Evolutionary conservation across 345 rosid genomes (phyloP).

Genomic region (Brassica incana): DNA sequence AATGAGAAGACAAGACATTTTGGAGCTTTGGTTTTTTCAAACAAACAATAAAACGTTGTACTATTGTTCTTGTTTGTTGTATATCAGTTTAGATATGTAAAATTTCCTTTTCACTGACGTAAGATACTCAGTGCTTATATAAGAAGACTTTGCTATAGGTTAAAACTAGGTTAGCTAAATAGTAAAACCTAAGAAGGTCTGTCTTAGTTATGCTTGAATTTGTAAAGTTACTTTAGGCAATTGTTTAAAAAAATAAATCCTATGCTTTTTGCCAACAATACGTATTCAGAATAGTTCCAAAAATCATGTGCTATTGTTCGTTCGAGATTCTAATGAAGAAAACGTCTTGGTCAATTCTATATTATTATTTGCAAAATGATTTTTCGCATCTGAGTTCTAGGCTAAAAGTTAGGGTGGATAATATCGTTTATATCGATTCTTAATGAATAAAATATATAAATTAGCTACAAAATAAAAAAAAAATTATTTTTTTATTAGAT

Average conservation of each 20-base stretch:
- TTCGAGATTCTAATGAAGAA: not conserved
- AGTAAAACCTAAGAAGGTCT: not conserved
- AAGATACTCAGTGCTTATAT: not conserved
- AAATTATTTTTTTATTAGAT: no score
- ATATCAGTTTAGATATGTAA: not conserved
- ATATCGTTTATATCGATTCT: no score
- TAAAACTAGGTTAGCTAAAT: not conserved
- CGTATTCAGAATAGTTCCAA: not conserved
- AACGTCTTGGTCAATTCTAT: not conserved
- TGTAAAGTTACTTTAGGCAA: not conserved
- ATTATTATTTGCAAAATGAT: no score
- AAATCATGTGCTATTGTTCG: not conserved
- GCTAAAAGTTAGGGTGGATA: no score
- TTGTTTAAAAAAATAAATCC: not conserved
- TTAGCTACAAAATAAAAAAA: no score
- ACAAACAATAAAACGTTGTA: not conserved
- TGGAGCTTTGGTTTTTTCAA: not conserved
- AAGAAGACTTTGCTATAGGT: not conserved
- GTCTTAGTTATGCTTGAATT: not conserved
- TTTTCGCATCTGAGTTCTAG: no score
- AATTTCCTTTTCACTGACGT: not conserved
- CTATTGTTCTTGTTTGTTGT: not conserved
- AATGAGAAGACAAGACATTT: not conserved
- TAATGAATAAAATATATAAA: no score
- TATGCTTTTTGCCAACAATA: not conserved